Percentiles rank a stretch among this genome's conserved stretches.
These are phyloP conservation scores for Xerocomus amazonicus DNA, from an alignment of 1,284 basidiomycete species.

Conservation along the genomic window DNA sequence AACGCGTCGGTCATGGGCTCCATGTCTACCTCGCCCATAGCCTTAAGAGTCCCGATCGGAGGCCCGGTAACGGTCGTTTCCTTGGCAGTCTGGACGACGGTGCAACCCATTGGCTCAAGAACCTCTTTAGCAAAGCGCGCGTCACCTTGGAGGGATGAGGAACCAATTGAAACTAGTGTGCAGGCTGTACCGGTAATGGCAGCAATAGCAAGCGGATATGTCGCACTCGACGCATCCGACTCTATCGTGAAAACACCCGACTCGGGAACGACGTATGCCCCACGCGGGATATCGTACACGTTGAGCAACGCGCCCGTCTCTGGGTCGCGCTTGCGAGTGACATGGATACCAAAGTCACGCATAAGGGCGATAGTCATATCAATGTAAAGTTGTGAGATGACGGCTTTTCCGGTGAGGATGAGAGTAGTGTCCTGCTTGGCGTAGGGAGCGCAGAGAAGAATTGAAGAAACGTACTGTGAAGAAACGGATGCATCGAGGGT, in stretches of 20 bases:
- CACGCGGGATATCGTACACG: conserved; percentile 86
- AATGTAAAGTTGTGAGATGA: conserved; percentile 99
- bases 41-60: conserved; percentile 69
- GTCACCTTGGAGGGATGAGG: conserved; percentile 90
- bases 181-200: conserved; percentile 94
- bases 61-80: conserved; percentile 95
- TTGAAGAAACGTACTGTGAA: conserved; percentile 97
- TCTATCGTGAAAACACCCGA: conserved; percentile 80
- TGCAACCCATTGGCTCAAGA: conserved; percentile 92
- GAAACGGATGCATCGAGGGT: conserved; percentile 92
- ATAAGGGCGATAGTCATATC: conserved; percentile 99
- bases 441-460: conserved; percentile 95
- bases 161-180: conserved; percentile 91
- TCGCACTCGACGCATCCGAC: conserved; percentile 93
- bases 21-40: conserved; percentile 85
- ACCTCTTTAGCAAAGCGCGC: conserved; percentile 94
- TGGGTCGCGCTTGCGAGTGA: conserved; percentile 66
- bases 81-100: conserved; percentile 81
- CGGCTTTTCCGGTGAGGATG: conserved; percentile 67
- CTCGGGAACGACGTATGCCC: conserved; percentile 74
- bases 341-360: conserved; percentile 87
- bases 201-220: conserved; percentile 95
- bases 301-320: conserved; percentile 65
- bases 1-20: conserved; percentile 99
- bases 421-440: conserved; percentile 79